Percentiles rank a stretch among this genome's conserved stretches.
These are phyloP conservation scores for Stachybotrys echinatus DNA, from an alignment of 2,329 filamentous ascomycete species.

Conservation along the genomic window DNA sequence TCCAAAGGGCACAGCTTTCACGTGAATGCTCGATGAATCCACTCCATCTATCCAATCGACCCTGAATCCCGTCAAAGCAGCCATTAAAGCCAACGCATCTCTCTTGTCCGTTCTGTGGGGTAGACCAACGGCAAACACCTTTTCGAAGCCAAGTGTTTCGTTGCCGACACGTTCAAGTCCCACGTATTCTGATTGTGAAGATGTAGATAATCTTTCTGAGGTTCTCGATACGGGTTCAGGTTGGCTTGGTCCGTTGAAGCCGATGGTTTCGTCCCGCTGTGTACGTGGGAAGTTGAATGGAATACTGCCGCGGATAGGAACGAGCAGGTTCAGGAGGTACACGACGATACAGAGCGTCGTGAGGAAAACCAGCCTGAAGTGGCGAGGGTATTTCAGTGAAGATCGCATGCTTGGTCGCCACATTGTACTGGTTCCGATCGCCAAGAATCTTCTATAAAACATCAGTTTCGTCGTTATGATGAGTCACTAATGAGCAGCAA, in stretches of 20 bases:
- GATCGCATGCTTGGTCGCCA: neutral
- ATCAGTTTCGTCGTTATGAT: neutral
- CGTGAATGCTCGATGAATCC: conserved; percentile 26
- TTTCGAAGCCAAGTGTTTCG: conserved; percentile 30
- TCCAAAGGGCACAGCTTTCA: conserved; percentile 27
- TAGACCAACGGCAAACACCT: conserved; percentile 46
- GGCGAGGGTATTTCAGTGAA: neutral
- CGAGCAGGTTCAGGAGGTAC: neutral
- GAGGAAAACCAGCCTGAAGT: neutral
- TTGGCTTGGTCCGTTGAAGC: neutral
- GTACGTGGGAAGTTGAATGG: neutral
- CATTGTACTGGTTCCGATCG: neutral
- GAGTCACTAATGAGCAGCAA: too few relatives aligned
- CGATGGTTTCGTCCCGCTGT: neutral
- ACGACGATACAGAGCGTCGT: neutral
- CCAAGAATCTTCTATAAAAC: neutral
- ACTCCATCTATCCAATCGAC: conserved; percentile 44
- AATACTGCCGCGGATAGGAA: neutral
- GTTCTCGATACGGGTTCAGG: too few relatives aligned
- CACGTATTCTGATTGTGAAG: conserved; percentile 5
- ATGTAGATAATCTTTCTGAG: neutral
- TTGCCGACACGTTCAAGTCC: conserved; percentile 6
- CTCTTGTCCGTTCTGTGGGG: conserved; percentile 43
- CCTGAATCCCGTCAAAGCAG: conserved; percentile 36
- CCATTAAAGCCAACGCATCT: conserved; percentile 41